Base-by-base conservation (phyloP, 176 grass and related monocot genomes). In the Melocanna baccifera region DNA sequence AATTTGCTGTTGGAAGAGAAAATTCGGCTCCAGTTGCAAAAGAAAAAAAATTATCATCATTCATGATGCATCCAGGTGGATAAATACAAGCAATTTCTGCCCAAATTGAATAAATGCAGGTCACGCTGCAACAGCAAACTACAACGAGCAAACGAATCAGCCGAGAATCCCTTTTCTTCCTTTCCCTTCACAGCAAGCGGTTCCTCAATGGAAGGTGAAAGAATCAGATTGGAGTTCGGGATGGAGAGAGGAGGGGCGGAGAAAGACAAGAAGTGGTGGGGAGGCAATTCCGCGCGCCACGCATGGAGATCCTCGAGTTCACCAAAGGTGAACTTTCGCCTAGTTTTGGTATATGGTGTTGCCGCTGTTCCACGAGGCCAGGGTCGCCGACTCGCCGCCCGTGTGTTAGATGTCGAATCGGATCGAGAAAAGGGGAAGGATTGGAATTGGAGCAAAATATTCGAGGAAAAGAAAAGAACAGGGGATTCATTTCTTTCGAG, bases 291-390 rank as follows among this genome's bases (percentile, higher is more conserved):
- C 53, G 26, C 64, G 50, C 67, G 75, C 65, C 65, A 81, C 48
- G 66, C 20, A 83, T 73, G 72, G 72, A 81, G 65, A 73, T 56
- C 45, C 74, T 29, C 26, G 23, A 57, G 62, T 20, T 40, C 51
- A 77, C 78, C 36, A 72, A 15, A 47, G 56, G 76, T 77, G 65
- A 57, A 62, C 1, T 26, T 28, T 16, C 0, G 5, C 3, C 84
- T 90, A 90, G 83, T 78, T 51, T 67, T 67, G 75, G 83, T 52
- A 34, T 0, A 64, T 22, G 63, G 83, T 51, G 52, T 23, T 2
- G 25, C 14, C 72, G 47, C 36, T 62, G 71, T 39, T 73, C 73
- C 73, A 72, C 55, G 10, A 77, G 20, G 4, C 18, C 15, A 48
- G 5, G 15, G 16, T 29, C 40, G 16, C 40, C 25, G 16, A 25